These are phyloP conservation scores for Alternaria brassicicola DNA, from an alignment of 2,329 filamentous ascomycete species.

Conservation along the genomic window DNA sequence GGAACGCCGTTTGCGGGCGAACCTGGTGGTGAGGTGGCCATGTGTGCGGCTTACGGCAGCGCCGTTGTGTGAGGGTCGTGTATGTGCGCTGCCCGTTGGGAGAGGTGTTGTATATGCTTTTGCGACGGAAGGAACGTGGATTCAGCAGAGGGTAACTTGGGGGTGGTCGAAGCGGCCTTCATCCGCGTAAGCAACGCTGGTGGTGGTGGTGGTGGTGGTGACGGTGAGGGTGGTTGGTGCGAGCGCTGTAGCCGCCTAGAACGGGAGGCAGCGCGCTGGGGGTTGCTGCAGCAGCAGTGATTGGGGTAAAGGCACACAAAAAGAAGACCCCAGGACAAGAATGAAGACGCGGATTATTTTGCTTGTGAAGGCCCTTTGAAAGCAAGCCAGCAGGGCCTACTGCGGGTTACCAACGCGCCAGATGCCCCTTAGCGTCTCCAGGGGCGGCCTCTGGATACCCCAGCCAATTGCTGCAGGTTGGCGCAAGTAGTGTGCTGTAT, in stretches of 20 bases:
- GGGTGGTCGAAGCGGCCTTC: constrained; percentile 11
- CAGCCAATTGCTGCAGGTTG: constrained; percentile 10
- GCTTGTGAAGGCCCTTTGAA: constrained; percentile 11
- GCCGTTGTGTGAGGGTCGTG: constrained; percentile 20
- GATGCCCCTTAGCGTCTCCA: constrained; percentile 18
- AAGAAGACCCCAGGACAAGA: background rate
- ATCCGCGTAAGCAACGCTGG: constrained; percentile 13
- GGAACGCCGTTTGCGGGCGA: constrained; percentile 58
- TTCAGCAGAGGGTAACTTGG: constrained; percentile 18
- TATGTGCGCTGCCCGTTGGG: constrained; percentile 18
- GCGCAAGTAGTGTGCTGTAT: constrained; percentile 1
- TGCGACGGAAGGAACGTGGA: constrained; percentile 9
- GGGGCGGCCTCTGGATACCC: constrained; percentile 10
- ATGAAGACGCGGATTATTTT: constrained; percentile 15
- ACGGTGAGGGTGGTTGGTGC: background rate
- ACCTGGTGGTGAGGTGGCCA: constrained; percentile 47
- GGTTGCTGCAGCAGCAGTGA: background rate
- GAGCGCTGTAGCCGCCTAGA: background rate
- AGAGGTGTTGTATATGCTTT: constrained; percentile 14
- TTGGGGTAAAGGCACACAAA: background rate
- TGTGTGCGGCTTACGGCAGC: constrained; percentile 35
- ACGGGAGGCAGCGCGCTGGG: background rate
- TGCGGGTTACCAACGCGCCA: constrained; percentile 14
- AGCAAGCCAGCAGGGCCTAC: constrained; percentile 1
- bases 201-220: background rate